Base-by-base conservation (phyloP, 1,284 basidiomycete genomes). In the Lentinula novae-zelandiae region DNA sequence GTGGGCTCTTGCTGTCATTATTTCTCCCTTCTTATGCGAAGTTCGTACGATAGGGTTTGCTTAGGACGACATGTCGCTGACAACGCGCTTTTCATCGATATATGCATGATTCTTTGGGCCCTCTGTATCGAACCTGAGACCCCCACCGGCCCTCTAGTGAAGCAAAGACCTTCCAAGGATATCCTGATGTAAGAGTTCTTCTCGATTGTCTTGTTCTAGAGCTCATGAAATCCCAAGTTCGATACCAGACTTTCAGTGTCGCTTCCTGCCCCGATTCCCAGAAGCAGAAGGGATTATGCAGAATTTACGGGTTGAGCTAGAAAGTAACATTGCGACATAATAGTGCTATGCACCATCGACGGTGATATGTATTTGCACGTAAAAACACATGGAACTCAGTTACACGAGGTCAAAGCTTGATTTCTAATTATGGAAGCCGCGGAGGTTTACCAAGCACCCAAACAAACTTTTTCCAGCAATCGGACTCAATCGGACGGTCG, bases 11-110 rank as follows among this genome's bases (percentile, higher is more conserved):
- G 13, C 13, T 10, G 12, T 39, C 38, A 5, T 15, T 39, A 2
- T 8, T 15, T 39, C 40, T 15, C n/a, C 5, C 20, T 17, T 12
- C 27, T 27, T 4, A 27, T 27, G 2, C 27, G 27, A 27, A 27
- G 27, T 27, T 27, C 27, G 27, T 17, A 40, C 33, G 3, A 46
- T 15, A 58, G 56, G 40, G 27, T 39, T 5, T 62, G 60, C 36
- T 40, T 62, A n/a, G 60, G 60, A 42, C 20, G 60, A 5, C 50
- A 62, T 20, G 40, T 62, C n/a, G 60, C 60, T 15, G 57, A 58
- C 12, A 58, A 62, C 13, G 38, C 51, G 2, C n/a, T 62, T 7
- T 62, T 62, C 40, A 58, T 62, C 12, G 39, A 33, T 5, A 58
- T 58, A 13, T 17, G 50, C 34, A 53, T 33, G 2, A 39, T 62